A percentile compares a stretch with the other conserved stretches of the same genome.
These are phyloP conservation scores for Bruguiera hainesii DNA, from an alignment of 441 rosid species.

Conservation along the genomic window DNA sequence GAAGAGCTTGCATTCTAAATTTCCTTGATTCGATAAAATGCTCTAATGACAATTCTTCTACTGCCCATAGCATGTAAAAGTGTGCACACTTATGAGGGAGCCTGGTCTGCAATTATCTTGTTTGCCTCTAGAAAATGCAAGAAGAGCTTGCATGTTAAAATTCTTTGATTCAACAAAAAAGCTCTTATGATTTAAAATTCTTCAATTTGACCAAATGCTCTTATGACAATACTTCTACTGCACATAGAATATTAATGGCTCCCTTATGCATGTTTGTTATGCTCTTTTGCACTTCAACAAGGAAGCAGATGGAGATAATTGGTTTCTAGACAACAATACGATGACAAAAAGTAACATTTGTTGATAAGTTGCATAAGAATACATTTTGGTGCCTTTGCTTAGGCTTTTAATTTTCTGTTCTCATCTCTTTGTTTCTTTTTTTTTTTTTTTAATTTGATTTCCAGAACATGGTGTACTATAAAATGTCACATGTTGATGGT, in stretches of 20 bases:
- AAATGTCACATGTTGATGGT: constrained; percentile 94
- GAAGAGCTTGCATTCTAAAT: too few species aligned
- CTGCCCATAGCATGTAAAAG: not conserved
- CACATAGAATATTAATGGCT: too few species aligned
- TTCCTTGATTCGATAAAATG: not conserved
- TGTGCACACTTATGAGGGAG: too few species aligned
- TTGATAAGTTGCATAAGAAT: not conserved
- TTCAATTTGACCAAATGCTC: too few species aligned
- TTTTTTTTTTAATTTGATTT: constrained; percentile 21
- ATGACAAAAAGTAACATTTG: not conserved
- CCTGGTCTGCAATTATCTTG: too few species aligned
- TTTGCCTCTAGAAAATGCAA: too few species aligned
- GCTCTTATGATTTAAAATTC: too few species aligned
- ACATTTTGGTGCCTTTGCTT: not conserved
- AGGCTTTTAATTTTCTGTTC: constrained; percentile 11
- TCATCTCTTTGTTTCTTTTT: constrained; percentile 11
- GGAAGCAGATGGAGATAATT: not conserved
- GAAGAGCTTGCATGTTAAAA: too few species aligned
- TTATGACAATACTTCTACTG: too few species aligned
- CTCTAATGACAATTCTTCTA: not conserved
- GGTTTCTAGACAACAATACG: not conserved
- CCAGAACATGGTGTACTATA: constrained; percentile 99
- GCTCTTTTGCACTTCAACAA: not conserved
- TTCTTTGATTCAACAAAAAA: too few species aligned
- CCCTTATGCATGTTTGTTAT: not conserved